These are phyloP conservation scores for Linnemannia exigua DNA, from an alignment of 192 early-diverging fungal genomes.

Conservation along the genomic window DNA sequence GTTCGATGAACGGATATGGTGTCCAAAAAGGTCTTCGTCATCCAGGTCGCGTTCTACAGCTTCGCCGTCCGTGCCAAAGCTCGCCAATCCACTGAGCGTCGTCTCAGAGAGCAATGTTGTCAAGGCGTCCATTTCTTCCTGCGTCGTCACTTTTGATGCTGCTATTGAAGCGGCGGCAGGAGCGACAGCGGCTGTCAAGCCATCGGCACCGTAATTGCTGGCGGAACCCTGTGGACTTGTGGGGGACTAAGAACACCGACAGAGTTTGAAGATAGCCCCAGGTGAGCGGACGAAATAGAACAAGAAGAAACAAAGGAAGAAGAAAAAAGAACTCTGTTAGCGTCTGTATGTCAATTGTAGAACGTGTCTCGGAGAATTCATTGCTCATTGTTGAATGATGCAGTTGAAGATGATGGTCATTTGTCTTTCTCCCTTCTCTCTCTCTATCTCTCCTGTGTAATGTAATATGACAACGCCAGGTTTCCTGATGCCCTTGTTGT, in stretches of 20 bases:
- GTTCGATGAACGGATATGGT: slow-evolving; percentile 5
- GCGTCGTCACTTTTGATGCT: neutral
- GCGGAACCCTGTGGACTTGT: neutral
- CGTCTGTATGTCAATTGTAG: neutral
- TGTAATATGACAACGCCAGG: too few relatives aligned
- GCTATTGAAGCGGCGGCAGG: too few relatives aligned
- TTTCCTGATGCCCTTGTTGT: too few relatives aligned
- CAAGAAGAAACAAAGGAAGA: neutral
- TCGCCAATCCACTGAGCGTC: slow-evolving; percentile 7
- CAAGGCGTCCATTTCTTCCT: slow-evolving; percentile 17
- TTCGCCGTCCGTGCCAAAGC: slow-evolving; percentile 3
- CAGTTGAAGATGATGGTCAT: neutral
- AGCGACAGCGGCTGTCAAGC: neutral
- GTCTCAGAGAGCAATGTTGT: slow-evolving; percentile 13
- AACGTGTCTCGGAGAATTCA: neutral
- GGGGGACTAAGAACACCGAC: neutral
- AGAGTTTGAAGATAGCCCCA: neutral
- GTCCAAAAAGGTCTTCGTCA: slow-evolving; percentile 28
- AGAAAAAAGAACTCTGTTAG: neutral
- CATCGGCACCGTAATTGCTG: neutral
- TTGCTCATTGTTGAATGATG: slow-evolving; percentile 7
- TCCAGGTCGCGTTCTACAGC: neutral
- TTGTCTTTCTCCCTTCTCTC: neutral
- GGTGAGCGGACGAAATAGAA: neutral
- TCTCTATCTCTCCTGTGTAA: neutral